Base-by-base conservation (phyloP, 2,329 filamentous ascomycete species). In the Fusarium sp. region DNA sequence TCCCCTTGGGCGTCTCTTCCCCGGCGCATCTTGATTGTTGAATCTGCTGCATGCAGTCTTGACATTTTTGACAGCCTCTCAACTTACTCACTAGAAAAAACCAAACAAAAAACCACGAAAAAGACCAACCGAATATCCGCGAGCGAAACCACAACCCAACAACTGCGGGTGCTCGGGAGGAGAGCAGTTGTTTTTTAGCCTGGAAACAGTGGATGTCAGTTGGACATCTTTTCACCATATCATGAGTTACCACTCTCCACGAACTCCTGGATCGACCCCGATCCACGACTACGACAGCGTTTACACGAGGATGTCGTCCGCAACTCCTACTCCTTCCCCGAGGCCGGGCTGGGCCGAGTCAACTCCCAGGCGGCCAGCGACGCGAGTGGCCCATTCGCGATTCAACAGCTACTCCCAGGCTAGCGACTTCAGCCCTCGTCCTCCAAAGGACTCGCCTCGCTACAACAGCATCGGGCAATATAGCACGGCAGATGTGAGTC, bases 401-500 rank as follows among this genome's bases (percentile, higher is more conserved):
- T 76, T 78, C 71, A 79, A 76, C 74, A 81, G 80, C 72, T 81
- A 80, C 68, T 81, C 79, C 46, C 77, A 79, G 66, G 69, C 73
- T 65, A 73, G 70, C 61, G 74, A 74, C 54, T 78, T 76, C 77
- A 83, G 79, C 72, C 84, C 80, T 63, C 83, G 82, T 74, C 83
- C 81, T 63, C 83, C 82, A 42, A 81, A 83, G 65, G 87, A 87
- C 77, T 89, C 87, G 68, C 87, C 87, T 69, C 85, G 87, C 74
- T 89, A 87, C 82, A 88, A 85, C 78, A 89, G 87, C 83, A 84
- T 83, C 77, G 87, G 87, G 79, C 83, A 87, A 77, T 89, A 89
- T 83, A 87, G 86, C 81, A 88, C 87, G 81, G 86, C 86, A 82
- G 87, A 89, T 88, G 87, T 89, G 87, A 89, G 87, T 89, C 80